Base-by-base conservation (phyloP, 2,329 filamentous ascomycete species). In the Pseudogymnoascus sp. region DNA sequence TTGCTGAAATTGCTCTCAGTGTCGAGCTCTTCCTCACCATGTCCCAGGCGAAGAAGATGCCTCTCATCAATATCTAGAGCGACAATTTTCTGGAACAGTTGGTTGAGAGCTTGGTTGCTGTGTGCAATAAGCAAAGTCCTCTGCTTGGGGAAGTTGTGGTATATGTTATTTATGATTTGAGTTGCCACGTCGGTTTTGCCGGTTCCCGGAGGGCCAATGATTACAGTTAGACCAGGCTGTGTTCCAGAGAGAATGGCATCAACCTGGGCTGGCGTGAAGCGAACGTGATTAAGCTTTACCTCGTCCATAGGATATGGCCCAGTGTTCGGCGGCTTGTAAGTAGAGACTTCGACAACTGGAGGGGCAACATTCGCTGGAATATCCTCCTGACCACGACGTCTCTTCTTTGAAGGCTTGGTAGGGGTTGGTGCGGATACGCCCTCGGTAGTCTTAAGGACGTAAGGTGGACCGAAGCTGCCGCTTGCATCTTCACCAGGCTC, bases 141-240 rank as follows among this genome's bases (percentile, higher is more conserved):
- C 75, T 99, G 92, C 67, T 88, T 82, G 6, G 95, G 93, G 73
- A 97, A 99, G 76, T 97, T 96, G 79, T 97, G 93, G 73, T 99
- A 99, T 69, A 99, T 89, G 75, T 97, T 97, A 79, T 91, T 97
- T 77, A 99, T 99, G 73, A 97, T 96, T 75, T 99, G 95, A 4
- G 93, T 97, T 59, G 92, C 93, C 62, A 99, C 95, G 76, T 99
- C 95, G n/a, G 95, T 99, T 79, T 99, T 99, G 67, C 96, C 95
- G 5, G 95, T 99, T 63, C 95, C 95, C 6, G 95, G 95, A 62
- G 95, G 95, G 0, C 95, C 95, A 66, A 99, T 91, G 69, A 99
- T 89, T 59, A 99, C 85, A 1, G 93, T 97, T 61, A 99, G 81
- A 18, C 96, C 95, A 37, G 95, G 93, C 71, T 99, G 96, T 5